phyloP scores from a whole-genome alignment of 2,329 filamentous ascomycete species.

The Cryphonectria japonica region DNA sequence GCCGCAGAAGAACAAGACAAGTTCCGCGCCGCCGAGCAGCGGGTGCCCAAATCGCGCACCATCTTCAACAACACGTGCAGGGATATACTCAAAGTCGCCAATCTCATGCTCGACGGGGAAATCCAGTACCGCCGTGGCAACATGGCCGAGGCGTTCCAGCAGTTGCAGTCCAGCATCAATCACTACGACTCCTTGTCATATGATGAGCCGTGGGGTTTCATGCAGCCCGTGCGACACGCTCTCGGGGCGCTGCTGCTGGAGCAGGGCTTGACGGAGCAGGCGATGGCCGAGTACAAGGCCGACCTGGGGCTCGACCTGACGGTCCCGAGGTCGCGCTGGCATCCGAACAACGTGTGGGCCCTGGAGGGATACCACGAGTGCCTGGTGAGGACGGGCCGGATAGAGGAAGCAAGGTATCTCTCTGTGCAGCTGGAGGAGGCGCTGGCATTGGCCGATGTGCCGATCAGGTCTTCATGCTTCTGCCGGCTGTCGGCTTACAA shows the following conservation, averaged over 20 bases:
- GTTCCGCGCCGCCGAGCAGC: constrained; percentile 55
- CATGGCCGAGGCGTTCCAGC: constrained; percentile 60
- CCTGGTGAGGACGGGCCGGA: constrained; percentile 57
- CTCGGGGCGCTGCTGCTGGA: constrained; percentile 72
- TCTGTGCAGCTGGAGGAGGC: constrained; percentile 54
- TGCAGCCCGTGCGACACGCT: constrained; percentile 74
- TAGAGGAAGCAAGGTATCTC: constrained; percentile 42
- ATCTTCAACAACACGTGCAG: constrained; percentile 70
- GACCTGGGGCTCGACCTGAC: constrained; percentile 64
- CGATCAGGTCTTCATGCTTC: constrained; percentile 61
- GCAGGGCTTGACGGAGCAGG: constrained; percentile 61
- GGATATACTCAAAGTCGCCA: constrained; percentile 65
- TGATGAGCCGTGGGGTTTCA: constrained; percentile 80
- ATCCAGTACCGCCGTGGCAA: constrained; percentile 69
- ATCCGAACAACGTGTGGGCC: constrained; percentile 77
- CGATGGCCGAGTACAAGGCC: constrained; percentile 59
- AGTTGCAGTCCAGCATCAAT: constrained; percentile 60
- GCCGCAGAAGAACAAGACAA: constrained; percentile 55
- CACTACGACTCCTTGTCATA: constrained; percentile 69
- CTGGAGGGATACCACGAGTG: constrained; percentile 76
- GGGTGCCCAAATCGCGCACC: constrained; percentile 62
- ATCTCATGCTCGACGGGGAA: constrained; percentile 74
- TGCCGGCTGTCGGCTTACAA: constrained; percentile 39
- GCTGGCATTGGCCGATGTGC: constrained; percentile 61
- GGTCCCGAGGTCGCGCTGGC: constrained; percentile 65